Percentiles rank a stretch among this genome's conserved stretches.
phyloP scores from a whole-genome alignment of 2,329 filamentous ascomycete species.

The Emmonsiellopsis sp. region DNA sequence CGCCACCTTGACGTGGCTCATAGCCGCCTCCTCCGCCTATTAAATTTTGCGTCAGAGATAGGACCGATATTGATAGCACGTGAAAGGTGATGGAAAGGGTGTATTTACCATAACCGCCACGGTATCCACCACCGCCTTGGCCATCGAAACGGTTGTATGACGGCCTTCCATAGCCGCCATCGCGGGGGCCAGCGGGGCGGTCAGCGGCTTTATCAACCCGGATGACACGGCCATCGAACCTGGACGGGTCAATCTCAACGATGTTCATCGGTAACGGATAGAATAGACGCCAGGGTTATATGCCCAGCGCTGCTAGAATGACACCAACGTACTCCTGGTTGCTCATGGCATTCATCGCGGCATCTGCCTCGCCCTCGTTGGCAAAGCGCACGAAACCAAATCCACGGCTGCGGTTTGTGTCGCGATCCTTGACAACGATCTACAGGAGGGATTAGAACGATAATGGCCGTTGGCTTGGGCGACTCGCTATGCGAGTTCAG shows the following conservation, averaged over 20 bases:
- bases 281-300: slow-evolving; percentile 11
- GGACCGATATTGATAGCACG: slow-evolving; percentile 1
- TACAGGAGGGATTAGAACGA: slow-evolving; percentile 31
- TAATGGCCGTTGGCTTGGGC: slow-evolving; percentile 6
- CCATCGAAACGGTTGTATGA: no score
- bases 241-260: slow-evolving; percentile 29
- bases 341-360: slow-evolving; percentile 35
- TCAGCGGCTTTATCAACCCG: slow-evolving; percentile 94
- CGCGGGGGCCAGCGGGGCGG: slow-evolving; percentile 54
- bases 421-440: slow-evolving; percentile 96
- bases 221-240: slow-evolving; percentile 89
- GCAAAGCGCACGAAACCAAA: slow-evolving; percentile 94
- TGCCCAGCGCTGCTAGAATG: background rate
- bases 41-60: background rate
- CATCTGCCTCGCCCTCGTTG: slow-evolving; percentile 31
- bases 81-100: background rate
- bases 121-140: slow-evolving; percentile 11
- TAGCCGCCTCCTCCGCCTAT: slow-evolving; percentile 10
- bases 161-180: slow-evolving; percentile 27
- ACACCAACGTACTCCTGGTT: slow-evolving; percentile 56
- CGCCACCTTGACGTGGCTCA: background rate
- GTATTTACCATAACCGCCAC: slow-evolving; percentile 24
- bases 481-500: slow-evolving; percentile 6
- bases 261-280: slow-evolving; percentile 9
- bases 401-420: slow-evolving; percentile 90